Conservation (phyloP, 2,329 filamentous ascomycete species). For the Cyanodermella asteris region DNA sequence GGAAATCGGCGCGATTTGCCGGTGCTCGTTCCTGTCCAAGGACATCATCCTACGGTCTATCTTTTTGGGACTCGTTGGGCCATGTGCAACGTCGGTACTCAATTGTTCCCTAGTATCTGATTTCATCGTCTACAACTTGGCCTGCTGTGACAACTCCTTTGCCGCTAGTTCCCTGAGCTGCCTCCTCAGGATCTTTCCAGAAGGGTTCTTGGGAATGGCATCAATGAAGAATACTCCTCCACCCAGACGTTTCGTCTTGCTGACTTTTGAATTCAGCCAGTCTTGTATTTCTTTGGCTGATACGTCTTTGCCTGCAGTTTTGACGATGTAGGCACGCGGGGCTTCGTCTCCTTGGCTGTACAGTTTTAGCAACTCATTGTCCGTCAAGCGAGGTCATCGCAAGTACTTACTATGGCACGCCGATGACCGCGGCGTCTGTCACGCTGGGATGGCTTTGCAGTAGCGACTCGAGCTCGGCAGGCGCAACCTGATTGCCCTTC, state of each 20-base stretch:
- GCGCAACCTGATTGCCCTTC: constrained; percentile 38
- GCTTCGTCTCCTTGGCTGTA: too few relatives aligned
- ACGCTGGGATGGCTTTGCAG: constrained; percentile 33
- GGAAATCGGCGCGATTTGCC: too few relatives aligned
- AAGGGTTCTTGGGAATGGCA: constrained; percentile 45
- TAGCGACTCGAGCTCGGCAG: constrained; percentile 36
- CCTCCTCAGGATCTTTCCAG: constrained; percentile 6
- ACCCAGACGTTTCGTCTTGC: constrained; percentile 43
- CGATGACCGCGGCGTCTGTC: constrained; percentile 40
- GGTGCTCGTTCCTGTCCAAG: too few relatives aligned
- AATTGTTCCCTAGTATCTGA: too few relatives aligned
- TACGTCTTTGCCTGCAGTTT: constrained; percentile 18
- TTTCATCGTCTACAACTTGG: too few relatives aligned
- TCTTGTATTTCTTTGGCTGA: constrained; percentile 32
- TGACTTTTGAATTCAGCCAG: constrained; percentile 46
- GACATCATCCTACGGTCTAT: too few relatives aligned
- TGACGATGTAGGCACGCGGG: too few relatives aligned
- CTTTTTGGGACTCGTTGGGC: too few relatives aligned
- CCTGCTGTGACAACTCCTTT: too few relatives aligned
- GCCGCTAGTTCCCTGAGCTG: constrained; percentile 5
- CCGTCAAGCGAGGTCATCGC: too few relatives aligned
- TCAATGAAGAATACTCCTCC: constrained; percentile 50
- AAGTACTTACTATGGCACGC: constrained; percentile 2
- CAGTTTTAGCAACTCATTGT: too few relatives aligned
- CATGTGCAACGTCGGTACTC: too few relatives aligned